Evolutionary conservation across 2,329 filamentous ascomycete species (phyloP), one percentile per base, ranked within the genome.

Genomic region (Colletotrichum sp.): DNA sequence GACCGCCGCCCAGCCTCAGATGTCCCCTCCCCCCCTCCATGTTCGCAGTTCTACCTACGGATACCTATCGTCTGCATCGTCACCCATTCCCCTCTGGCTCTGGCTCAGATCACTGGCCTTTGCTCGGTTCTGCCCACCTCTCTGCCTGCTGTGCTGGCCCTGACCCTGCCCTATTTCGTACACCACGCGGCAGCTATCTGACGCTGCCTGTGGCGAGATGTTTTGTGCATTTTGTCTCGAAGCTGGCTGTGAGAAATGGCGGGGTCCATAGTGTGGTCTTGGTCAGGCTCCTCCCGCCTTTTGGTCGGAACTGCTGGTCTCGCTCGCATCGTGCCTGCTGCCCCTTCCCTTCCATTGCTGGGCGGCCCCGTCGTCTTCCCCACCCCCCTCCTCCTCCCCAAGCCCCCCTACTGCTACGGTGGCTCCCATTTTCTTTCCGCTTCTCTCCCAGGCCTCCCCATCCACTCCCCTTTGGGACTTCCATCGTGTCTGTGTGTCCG

Each of bases 401-500:
- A 48, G 38, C 38, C 38, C 43, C 67, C 43, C 43, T 58, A 34
- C 58, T 30, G 30, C 69, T 30, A 24, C 38, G 43, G 48, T 48
- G 24, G 52, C n/a, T 24, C 64, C 38, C 18, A 52, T 52, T 28
- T 43, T 43, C 58, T 34, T 36, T 24, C 34, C n/a, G 43, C 60
- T 55, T 21, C 36, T 18, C 63, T 71, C 21, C 43, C 26, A 48
- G 65, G 65, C 18, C 52, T 26, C 21, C 64, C 38, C 38, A 52
- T 52, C 64, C 64, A 43, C 58, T 61, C 61, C n/a, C 34, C 15
- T 71, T 67, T 66, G 63, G 63, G 32, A 26, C 24, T 74, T 32
- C 34, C 43, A 58, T 67, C 26, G 64, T 74, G 64, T 73, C 43
- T 58, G 57, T 75, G 70, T 73, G 70, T 55, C 48, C 48, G 26